Conservation (phyloP, 371 early-diverging fungal genomes). For the Rhizopus arrhizus region DNA sequence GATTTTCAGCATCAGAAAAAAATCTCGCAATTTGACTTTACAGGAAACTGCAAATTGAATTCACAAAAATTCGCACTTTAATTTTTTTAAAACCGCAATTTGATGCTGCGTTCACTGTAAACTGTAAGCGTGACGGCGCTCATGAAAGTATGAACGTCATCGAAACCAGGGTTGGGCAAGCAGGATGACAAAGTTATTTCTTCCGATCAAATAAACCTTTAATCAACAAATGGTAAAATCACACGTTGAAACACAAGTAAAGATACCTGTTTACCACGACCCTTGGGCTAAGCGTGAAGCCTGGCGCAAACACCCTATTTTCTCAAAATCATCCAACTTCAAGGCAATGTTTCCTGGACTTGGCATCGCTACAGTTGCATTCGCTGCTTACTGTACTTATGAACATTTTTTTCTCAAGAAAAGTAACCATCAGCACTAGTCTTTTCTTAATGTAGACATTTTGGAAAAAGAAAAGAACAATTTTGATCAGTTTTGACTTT, state of each 20-base stretch:
- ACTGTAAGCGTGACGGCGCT: too few species aligned
- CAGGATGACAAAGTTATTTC: too few species aligned
- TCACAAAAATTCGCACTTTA: background rate
- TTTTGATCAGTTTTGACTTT: too few species aligned
- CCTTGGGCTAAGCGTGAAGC: constrained; percentile 89
- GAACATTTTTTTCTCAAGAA: constrained; percentile 66
- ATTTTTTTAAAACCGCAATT: too few species aligned
- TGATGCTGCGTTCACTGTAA: too few species aligned
- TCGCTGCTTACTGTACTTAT: constrained; percentile 76
- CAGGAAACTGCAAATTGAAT: background rate
- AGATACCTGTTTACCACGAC: constrained; percentile 54
- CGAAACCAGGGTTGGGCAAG: too few species aligned
- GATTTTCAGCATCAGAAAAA: constrained; percentile 3
- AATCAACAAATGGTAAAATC: constrained; percentile 7
- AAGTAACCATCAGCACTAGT: constrained; percentile 41
- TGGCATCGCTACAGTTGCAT: constrained; percentile 79
- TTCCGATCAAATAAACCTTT: too few species aligned
- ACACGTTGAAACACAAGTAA: constrained; percentile 47
- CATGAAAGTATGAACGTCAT: too few species aligned
- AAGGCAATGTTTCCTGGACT: constrained; percentile 80
- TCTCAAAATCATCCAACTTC: constrained; percentile 63
- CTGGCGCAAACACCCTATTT: constrained; percentile 84
- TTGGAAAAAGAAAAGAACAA: too few species aligned
- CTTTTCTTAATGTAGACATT: too few species aligned
- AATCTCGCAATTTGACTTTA: background rate